A percentile compares a stretch with the other conserved stretches of the same genome.
phyloP scores from a whole-genome alignment of 2,329 filamentous ascomycete species.

The Pseudogymnoascus sp. region DNA sequence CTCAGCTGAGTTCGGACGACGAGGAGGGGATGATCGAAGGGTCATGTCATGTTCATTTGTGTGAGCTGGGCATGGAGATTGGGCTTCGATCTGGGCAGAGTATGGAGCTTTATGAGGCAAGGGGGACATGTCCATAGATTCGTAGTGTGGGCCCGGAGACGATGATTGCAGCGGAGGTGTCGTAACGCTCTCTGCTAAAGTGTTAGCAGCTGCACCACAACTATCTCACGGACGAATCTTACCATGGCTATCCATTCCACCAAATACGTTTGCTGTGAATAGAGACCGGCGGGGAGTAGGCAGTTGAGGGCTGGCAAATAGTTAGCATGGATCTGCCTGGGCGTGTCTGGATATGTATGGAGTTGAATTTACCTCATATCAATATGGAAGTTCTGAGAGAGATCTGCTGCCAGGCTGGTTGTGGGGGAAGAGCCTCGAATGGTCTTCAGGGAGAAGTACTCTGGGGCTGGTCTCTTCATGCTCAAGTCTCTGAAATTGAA shows the following conservation, averaged over 20 bases:
- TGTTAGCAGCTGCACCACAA: slow-evolving; percentile 28
- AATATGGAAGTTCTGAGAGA: slow-evolving; percentile 95
- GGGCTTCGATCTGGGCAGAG: slow-evolving; percentile 54
- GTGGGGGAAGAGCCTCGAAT: slow-evolving; percentile 82
- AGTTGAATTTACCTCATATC: slow-evolving; percentile 69
- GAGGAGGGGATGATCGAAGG: slow-evolving; percentile 48
- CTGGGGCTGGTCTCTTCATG: slow-evolving; percentile 60
- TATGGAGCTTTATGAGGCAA: slow-evolving; percentile 78
- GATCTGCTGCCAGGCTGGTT: slow-evolving; percentile 80
- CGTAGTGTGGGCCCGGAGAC: slow-evolving; percentile 63
- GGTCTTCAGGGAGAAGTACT: slow-evolving; percentile 77
- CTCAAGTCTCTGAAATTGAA: slow-evolving; percentile 71
- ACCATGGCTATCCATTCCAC: slow-evolving; percentile 50
- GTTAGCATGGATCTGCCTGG: slow-evolving; percentile 30
- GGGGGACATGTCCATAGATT: slow-evolving; percentile 90
- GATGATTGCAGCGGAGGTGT: slow-evolving; percentile 81
- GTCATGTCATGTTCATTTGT: slow-evolving; percentile 37
- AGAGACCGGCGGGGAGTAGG: slow-evolving; percentile 77
- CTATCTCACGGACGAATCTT: slow-evolving; percentile 33
- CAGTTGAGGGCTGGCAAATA: slow-evolving; percentile 60
- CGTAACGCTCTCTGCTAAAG: slow-evolving; percentile 58
- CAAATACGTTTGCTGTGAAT: slow-evolving; percentile 67
- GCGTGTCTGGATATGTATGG: slow-evolving; percentile 12
- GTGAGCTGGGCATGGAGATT: slow-evolving; percentile 61
- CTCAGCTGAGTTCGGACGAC: slow-evolving; percentile 42